Evolutionary conservation across 495 filamentous ascomycete species (phyloP).

Genomic region (Clavariopsis aquatica): DNA sequence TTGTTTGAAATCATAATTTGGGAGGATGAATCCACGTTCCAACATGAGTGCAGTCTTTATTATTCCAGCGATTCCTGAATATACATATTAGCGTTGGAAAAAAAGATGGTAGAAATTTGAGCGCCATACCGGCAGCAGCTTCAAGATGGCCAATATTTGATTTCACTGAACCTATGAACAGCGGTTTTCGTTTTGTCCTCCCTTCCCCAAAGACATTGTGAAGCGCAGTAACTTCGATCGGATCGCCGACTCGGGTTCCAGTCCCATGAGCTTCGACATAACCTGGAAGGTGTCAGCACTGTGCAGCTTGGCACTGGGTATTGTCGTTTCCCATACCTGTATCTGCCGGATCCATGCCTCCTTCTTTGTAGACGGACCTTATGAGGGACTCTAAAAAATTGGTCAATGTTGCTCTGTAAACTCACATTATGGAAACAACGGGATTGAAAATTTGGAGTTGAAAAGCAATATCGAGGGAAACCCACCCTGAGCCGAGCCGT

Average conservation of each 20-base stretch:
- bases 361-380: slow-evolving; percentile 16
- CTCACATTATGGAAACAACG: too few species aligned
- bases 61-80: slow-evolving; percentile 42
- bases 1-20: slow-evolving; percentile 29
- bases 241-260: slow-evolving; percentile 28
- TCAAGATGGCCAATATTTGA: slow-evolving; percentile 57
- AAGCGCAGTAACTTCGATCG: slow-evolving; percentile 25
- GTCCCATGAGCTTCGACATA: slow-evolving; percentile 30
- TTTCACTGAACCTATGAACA: slow-evolving; percentile 49
- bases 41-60: slow-evolving; percentile 49
- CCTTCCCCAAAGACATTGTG: slow-evolving; percentile 16
- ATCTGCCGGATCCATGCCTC: slow-evolving; percentile 7
- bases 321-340: too few species aligned
- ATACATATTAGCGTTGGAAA: background rate
- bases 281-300: too few species aligned
- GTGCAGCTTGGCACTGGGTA: too few species aligned
- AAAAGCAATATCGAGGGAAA: too few species aligned
- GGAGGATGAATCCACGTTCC: slow-evolving; percentile 16
- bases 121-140: slow-evolving; percentile 50
- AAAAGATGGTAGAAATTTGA: background rate
- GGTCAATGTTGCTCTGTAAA: background rate
- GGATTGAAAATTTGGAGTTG: background rate
- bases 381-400: slow-evolving; percentile 8
- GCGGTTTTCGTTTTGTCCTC: slow-evolving; percentile 6
- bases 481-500: slow-evolving; percentile 12